These are phyloP conservation scores for Phytopythium litorale DNA, from an alignment of 352 stramenopile genomes.

Conservation along the genomic window DNA sequence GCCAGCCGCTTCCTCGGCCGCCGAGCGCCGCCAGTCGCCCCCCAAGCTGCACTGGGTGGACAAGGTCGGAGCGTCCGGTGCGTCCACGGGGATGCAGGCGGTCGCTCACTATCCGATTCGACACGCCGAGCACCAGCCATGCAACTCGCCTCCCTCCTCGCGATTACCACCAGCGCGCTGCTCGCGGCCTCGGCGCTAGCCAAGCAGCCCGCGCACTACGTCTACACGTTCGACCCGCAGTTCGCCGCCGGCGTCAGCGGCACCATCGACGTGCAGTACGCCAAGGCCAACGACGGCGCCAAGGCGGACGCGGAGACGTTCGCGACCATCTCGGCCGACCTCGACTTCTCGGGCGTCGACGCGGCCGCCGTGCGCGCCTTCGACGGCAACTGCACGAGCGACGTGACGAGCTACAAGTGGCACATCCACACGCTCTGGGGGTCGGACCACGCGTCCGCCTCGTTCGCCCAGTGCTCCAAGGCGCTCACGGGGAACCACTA, in stretches of 20 bases:
- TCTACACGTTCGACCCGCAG: conserved; percentile 39
- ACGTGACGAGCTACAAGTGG: conserved; percentile 46
- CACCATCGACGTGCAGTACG: conserved; percentile 35
- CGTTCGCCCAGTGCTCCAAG: conserved; percentile 39
- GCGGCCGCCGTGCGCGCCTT: conserved; percentile 17
- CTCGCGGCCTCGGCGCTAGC: neutral
- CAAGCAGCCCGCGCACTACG: conserved; percentile 12
- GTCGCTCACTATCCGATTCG: no score
- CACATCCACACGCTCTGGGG: conserved; percentile 55
- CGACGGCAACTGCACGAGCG: conserved; percentile 34
- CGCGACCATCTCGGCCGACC: conserved; percentile 25
- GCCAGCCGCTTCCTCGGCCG: no score
- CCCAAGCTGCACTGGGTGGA: no score
- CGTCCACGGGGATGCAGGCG: no score
- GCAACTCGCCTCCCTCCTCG: neutral
- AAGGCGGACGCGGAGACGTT: neutral
- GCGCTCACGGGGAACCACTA: conserved; percentile 48
- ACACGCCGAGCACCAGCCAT: neutral
- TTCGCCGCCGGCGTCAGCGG: conserved; percentile 29
- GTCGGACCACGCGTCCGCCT: conserved; percentile 25
- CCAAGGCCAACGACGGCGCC: neutral
- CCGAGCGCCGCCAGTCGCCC: no score
- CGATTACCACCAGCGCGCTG: neutral
- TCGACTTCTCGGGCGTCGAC: conserved; percentile 39
- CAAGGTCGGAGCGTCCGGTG: no score